A percentile compares a stretch with the other conserved stretches of the same genome.
phyloP scores from a whole-genome alignment of 768 basidiomycete genomes.

The Strobilomyces confusus region DNA sequence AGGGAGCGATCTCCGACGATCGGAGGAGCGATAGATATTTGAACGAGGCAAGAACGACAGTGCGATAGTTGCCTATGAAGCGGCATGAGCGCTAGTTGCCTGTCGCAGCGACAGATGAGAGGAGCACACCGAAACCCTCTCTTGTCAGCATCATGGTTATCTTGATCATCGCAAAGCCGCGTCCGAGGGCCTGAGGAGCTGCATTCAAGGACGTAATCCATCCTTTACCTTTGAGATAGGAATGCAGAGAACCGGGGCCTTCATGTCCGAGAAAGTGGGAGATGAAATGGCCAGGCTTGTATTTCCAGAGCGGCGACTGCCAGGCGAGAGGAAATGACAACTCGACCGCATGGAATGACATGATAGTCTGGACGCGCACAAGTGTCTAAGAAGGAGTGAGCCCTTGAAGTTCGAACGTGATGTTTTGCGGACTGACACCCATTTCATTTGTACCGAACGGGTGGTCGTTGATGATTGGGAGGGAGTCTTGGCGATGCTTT shows the following conservation, averaged over 20 bases:
- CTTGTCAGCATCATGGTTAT: constrained; percentile 75
- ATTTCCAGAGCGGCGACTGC: constrained; percentile 68
- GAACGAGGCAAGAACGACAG: constrained; percentile 65
- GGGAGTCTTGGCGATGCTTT: constrained; percentile 57
- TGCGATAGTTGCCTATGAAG: constrained; percentile 59
- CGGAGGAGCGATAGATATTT: constrained; percentile 76
- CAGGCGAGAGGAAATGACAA: constrained; percentile 75
- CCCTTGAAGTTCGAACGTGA: constrained; percentile 5
- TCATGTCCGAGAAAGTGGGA: constrained; percentile 88
- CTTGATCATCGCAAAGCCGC: constrained; percentile 90
- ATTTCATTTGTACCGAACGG: constrained; percentile 70
- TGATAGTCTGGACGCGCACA: constrained; percentile 84
- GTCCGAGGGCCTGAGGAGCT: constrained; percentile 65
- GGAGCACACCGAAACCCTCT: constrained; percentile 76
- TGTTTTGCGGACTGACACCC: constrained; percentile 49
- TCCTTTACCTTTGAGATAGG: constrained; percentile 84
- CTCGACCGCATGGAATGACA: constrained; percentile 81
- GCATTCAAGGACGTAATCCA: constrained; percentile 77
- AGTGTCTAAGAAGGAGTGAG: constrained; percentile 50
- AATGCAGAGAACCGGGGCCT: constrained; percentile 86
- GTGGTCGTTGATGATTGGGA: constrained; percentile 65
- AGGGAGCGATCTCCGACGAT: no score
- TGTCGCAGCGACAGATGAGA: background rate
- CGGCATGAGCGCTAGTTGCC: constrained; percentile 1
- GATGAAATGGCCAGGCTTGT: constrained; percentile 74